A percentile compares a stretch with the other conserved stretches of the same genome.
These are phyloP conservation scores for Jaltomata sinuosa DNA, from an alignment of 257 asterid genomes.

Conservation along the genomic window DNA sequence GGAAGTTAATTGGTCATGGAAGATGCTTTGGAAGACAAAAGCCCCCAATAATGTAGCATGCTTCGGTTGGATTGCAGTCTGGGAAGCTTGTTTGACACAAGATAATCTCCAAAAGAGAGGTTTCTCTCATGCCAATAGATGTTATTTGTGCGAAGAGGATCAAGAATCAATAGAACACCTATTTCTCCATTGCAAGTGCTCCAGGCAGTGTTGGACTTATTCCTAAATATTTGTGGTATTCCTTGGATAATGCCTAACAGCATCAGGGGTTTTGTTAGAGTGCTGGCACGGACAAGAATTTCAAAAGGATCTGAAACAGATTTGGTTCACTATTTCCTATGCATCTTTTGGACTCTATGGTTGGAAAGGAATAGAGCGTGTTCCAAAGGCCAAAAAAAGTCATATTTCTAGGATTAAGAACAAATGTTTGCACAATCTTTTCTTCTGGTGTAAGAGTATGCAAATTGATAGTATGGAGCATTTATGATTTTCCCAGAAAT, in stretches of 20 bases:
- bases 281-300: background rate
- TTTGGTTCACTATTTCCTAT: background rate
- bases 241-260: background rate
- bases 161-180: background rate
- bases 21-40: no score
- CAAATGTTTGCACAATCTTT: background rate
- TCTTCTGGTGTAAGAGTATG: background rate
- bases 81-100: no score
- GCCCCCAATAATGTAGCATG: no score
- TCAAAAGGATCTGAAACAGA: background rate
- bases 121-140: background rate
- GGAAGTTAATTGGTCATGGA: no score
- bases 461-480: background rate
- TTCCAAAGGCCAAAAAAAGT: background rate
- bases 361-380: background rate
- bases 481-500: background rate
- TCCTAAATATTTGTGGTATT: background rate
- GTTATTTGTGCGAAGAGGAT: background rate
- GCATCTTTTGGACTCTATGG: background rate
- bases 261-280: background rate
- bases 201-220: background rate
- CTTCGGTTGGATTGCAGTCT: no score
- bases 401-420: background rate
- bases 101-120: no score
- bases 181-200: background rate